phyloP scores from a whole-genome alignment of 2,329 filamentous ascomycete genomes.

The Cercospora sp. region DNA sequence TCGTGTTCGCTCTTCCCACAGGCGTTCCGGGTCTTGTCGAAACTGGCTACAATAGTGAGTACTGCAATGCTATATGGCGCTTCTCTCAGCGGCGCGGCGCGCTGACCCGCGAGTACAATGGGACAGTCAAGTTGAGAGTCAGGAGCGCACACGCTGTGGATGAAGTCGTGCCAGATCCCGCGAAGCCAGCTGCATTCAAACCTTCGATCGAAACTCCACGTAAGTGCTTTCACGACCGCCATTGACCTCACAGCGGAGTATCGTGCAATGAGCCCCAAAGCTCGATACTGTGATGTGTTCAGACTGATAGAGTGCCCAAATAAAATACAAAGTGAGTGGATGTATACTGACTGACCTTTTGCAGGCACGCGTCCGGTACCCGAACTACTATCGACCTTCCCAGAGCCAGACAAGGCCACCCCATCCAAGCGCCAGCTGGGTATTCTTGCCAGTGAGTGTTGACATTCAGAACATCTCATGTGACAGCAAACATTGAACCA shows the following conservation, averaged over 20 bases:
- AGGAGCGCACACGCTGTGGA: not conserved
- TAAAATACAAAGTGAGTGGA: no score
- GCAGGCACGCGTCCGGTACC: not conserved
- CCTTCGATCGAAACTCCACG: not conserved
- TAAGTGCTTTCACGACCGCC: not conserved
- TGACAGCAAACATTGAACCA: not conserved
- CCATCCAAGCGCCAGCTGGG: not conserved
- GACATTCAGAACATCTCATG: not conserved
- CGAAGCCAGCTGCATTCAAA: not conserved
- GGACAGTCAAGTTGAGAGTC: not conserved
- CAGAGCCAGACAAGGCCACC: not conserved
- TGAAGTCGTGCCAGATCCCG: not conserved
- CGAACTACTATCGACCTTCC: not conserved
- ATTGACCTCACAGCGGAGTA: not conserved
- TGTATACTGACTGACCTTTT: not conserved
- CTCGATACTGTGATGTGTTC: not conserved
- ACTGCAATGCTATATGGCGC: not conserved
- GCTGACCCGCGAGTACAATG: not conserved
- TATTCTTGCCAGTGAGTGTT: not conserved
- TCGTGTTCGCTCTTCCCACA: not conserved
- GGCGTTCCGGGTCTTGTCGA: not conserved
- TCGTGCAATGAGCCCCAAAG: not conserved
- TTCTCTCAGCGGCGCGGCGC: not conserved
- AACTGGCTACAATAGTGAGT: not conserved
- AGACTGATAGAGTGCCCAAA: not conserved